phyloP scores from a whole-genome alignment of 176 grass and related monocot genomes.

The Tillandsia leiboldiana region DNA sequence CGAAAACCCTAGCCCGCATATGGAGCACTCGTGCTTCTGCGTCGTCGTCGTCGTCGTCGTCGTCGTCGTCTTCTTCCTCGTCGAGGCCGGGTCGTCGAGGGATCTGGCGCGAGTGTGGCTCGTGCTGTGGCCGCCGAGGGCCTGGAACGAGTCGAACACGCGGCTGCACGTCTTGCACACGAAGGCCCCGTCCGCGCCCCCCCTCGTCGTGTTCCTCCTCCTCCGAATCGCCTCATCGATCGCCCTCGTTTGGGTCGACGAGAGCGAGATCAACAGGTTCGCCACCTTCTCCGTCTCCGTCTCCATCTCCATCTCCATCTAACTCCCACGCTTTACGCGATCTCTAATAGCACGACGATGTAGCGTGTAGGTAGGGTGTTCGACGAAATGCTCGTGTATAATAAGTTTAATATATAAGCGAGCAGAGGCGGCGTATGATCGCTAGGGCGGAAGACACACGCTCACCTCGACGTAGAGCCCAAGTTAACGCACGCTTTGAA shows the following conservation, averaged over 20 bases:
- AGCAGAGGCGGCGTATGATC: too few species aligned
- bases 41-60: background rate
- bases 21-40: slow-evolving; percentile 28
- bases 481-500: too few species aligned
- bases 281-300: too few species aligned
- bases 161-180: slow-evolving; percentile 94
- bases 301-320: too few species aligned
- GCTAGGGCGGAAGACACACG: too few species aligned
- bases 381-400: too few species aligned
- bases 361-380: too few species aligned
- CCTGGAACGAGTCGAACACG: slow-evolving; percentile 83
- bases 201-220: background rate
- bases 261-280: background rate
- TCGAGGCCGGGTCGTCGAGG: background rate
- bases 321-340: too few species aligned
- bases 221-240: background rate
- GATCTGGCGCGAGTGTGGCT: slow-evolving; percentile 57
- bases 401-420: too few species aligned
- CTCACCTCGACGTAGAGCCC: too few species aligned
- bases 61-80: background rate
- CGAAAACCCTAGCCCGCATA: slow-evolving; percentile 32
- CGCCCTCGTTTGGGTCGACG: background rate
- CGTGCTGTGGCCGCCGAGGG: slow-evolving; percentile 77
- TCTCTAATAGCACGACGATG: too few species aligned
- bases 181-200: slow-evolving; percentile 35